Evolutionary conservation across 768 basidiomycete species (phyloP), one percentile per base, ranked within the genome.

Genomic region (Boletus subcaerulescens): DNA sequence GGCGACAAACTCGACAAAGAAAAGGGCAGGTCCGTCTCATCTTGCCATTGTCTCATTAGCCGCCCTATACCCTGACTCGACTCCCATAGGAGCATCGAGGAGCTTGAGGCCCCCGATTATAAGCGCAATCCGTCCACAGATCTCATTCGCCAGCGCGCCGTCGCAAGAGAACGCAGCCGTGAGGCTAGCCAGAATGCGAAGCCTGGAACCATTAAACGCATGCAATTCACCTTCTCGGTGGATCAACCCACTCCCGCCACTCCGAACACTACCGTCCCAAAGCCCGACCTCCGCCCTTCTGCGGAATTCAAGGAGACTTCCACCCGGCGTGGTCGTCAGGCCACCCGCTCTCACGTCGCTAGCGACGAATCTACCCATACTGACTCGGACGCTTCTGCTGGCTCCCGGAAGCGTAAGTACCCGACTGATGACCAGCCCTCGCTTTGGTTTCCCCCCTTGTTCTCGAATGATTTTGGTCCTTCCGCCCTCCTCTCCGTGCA

Each of bases 1-100:
- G 83, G 91, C 59, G 91, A 93, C 77, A 92, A 90, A 72, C 78
- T 93, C 64, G 91, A 93, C 80, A 91, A 90, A 75, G 91, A 93
- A 75, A 93, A 92, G 74, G 91, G 91, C 67, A 75, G 89, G 91
- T 91, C 48, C 59, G 89, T 81, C 38, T 31, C 32, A 7, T 48
- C 42, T 53, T 35, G 29, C 52, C 47, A 15, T 39, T 45, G 11
- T 51, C 35, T 35, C 8, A 24, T 26, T 38, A 33, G 14, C 50
- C 46, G 17, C 66, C 58, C 65, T 50, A 3, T 50, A 32, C 58
- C 58, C 63, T 66, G 33, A 62, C 52, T 0, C 10, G 4, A 7
- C n/a, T 18, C 22, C 35, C 36, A 13, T 47, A 93, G 91, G 74
- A 87, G 83, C 70, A 93, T 93, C 68, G 86, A 88, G 67, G 88